These are phyloP conservation scores for Dictyostelium intermedium DNA, from an alignment of 78 protist genomes.

Conservation along the genomic window DNA sequence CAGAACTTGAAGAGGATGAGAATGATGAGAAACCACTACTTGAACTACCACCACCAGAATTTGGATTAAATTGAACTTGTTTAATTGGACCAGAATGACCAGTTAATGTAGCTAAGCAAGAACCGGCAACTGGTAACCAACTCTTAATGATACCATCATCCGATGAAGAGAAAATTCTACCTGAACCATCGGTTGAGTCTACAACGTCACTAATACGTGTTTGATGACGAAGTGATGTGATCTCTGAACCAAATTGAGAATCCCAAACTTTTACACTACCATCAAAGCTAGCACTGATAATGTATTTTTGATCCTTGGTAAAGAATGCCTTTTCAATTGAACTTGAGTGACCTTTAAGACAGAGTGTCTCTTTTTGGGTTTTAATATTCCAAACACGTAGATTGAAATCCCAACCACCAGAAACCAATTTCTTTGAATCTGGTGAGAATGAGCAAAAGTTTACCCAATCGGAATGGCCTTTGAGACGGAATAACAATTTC, in stretches of 20 bases:
- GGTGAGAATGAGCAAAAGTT: constrained; percentile 62
- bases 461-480: constrained; percentile 84
- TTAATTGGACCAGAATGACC: constrained; percentile 74
- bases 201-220: constrained; percentile 63
- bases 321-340: constrained; percentile 62
- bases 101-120: constrained; percentile 53
- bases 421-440: constrained; percentile 53
- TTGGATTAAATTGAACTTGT: constrained; percentile 19
- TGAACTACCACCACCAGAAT: background rate
- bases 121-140: constrained; percentile 70
- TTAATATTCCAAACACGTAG: constrained; percentile 67
- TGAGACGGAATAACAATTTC: constrained; percentile 1
- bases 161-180: constrained; percentile 36
- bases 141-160: constrained; percentile 72
- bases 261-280: constrained; percentile 82
- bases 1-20: background rate
- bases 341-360: constrained; percentile 75
- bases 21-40: background rate
- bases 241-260: constrained; percentile 58
- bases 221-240: constrained; percentile 51
- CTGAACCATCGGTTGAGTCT: background rate
- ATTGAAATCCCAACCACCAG: constrained; percentile 81
- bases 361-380: constrained; percentile 9
- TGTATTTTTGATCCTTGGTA: constrained; percentile 8
- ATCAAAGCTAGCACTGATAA: constrained; percentile 65